Conservation (phyloP, 768 basidiomycete species). For the Podaxis sp. region DNA sequence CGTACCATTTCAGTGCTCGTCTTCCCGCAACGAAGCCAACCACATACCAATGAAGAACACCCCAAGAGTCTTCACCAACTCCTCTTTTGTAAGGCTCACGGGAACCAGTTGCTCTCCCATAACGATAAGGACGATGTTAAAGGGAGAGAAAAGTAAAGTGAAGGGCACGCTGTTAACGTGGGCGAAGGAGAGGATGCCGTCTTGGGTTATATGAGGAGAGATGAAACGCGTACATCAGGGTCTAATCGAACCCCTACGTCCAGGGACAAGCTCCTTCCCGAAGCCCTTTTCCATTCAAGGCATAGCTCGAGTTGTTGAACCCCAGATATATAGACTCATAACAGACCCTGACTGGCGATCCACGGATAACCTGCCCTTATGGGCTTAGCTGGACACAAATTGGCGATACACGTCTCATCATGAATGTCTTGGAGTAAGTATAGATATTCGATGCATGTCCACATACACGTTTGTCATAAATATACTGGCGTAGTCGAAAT, state of each 20-base stretch:
- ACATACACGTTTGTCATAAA: too few species aligned
- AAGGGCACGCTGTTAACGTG: background rate
- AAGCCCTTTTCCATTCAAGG: background rate
- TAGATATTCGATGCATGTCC: too few species aligned
- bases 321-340: background rate
- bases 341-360: background rate
- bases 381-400: background rate
- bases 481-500: too few species aligned
- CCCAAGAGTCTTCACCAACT: conserved; percentile 26
- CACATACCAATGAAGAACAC: conserved; percentile 27
- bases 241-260: background rate
- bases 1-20: background rate
- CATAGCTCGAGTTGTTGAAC: background rate
- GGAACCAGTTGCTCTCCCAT: background rate
- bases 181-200: too few species aligned
- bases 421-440: too few species aligned
- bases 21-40: background rate
- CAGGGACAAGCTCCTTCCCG: background rate
- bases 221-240: conserved; percentile 1
- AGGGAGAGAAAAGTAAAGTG: background rate
- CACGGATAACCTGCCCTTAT: conserved; percentile 1
- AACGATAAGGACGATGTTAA: background rate
- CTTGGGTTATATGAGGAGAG: background rate
- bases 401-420: background rate
- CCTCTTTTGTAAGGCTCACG: conserved; percentile 10